Evolutionary conservation across 208 protist species (phyloP).

Genomic region (Kentomonas sorsogonicus): DNA sequence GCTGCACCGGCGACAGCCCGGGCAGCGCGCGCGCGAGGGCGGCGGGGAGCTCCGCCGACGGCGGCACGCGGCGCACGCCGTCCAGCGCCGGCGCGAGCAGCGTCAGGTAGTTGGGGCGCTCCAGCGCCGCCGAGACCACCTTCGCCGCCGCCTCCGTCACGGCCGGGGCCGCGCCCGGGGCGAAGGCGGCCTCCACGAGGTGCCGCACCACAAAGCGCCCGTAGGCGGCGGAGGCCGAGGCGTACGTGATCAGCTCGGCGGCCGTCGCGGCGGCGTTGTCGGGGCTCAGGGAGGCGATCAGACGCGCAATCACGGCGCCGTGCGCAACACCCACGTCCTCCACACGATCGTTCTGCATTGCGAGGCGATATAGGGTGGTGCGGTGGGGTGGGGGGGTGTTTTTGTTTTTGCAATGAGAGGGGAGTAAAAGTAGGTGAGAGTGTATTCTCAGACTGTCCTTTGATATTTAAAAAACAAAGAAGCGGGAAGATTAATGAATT

Average conservation of each 20-base stretch:
- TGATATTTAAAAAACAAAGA: conserved; percentile 10
- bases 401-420: no score
- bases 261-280: conserved; percentile 69
- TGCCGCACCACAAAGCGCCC: conserved; percentile 55
- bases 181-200: conserved; percentile 24
- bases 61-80: conserved; percentile 12
- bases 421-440: no score
- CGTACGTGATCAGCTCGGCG: conserved; percentile 62
- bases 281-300: conserved; percentile 60
- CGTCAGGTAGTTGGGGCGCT: conserved; percentile 60
- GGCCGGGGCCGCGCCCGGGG: conserved; percentile 49
- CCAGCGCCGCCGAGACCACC: conserved; percentile 55
- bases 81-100: conserved; percentile 50
- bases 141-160: conserved; percentile 60
- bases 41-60: conserved; percentile 48
- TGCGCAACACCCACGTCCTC: conserved; percentile 66
- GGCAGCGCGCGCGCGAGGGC: conserved; percentile 50
- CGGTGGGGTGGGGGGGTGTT: not conserved
- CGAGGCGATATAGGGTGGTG: not conserved
- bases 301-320: conserved; percentile 66
- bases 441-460: conserved; percentile 1
- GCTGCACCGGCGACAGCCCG: conserved; percentile 57
- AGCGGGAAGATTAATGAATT: not conserved
- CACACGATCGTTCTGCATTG: conserved; percentile 71
- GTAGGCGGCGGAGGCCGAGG: conserved; percentile 38